Evolutionary conservation across 352 stramenopile species (phyloP), one percentile per base, ranked within the genome.

Genomic region (Peronospora belbahrii): DNA sequence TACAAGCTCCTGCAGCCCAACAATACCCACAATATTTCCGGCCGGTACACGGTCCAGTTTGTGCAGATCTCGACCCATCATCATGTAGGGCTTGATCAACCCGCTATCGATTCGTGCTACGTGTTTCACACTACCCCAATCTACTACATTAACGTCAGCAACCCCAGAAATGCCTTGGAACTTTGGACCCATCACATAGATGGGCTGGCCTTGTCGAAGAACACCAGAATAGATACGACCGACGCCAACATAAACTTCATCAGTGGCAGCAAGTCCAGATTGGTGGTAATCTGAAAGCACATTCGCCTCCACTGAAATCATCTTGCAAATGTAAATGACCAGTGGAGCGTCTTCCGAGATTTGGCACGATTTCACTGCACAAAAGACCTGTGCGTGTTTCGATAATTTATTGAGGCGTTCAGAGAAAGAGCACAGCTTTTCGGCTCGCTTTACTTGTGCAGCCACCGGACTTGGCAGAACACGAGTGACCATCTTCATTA

Each of bases 321-420:
- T 91, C 67, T 97, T 97, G 59, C 85, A 95, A 40, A 97, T 85
- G 50, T 89, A 96, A 19, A 96, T 72, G 10, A 97, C 68, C 5
- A 92, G 59, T 0, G 87, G 88, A 3, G 77, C 79, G 2, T 85
- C 64, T 6, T 67, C 61, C 1, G 44, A 48, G 2, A 69, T 83
- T 6, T 70, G 42, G 33, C 87, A 96, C 0, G 50, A 42, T 42
- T 83, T 59, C 9, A 88, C 59, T 33, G 76, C 74, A 8, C 48
- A 52, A 51, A 71, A 83, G 1, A 85, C 71, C 1, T 50, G 49
- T 2, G 59, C 42, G 19, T 79, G 61, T n/a, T 58, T 59, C 10
- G 49, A 24, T 0, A 61, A 70, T 4, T 48, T 63, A 4, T 56
- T 40, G n/a, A 71, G 30, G 9, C 48, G 20, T 6, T 55, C 20